Conservation (phyloP, 2,329 filamentous ascomycete genomes). For the Sclerotiophoma versabilis region DNA sequence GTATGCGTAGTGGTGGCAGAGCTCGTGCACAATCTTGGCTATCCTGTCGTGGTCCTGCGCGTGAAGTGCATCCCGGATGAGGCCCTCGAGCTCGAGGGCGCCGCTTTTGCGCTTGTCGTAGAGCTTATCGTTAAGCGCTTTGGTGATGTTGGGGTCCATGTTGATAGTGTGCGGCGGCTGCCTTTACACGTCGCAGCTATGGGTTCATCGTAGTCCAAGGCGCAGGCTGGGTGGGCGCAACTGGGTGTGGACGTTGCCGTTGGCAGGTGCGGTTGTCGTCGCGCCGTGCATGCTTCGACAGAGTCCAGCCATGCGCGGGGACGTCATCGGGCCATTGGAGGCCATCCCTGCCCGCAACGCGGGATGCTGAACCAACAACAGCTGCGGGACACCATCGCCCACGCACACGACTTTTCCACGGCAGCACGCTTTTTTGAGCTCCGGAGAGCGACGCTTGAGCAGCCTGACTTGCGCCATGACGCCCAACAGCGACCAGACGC, state of each 20-base stretch:
- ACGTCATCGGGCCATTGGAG: slow-evolving; percentile 14
- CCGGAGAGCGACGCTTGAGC: neutral
- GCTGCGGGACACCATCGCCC: slow-evolving; percentile 3
- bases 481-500: slow-evolving; percentile 12
- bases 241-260: slow-evolving; percentile 3
- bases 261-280: slow-evolving; percentile 17
- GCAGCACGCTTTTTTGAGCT: neutral
- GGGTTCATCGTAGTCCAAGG: slow-evolving; percentile 5
- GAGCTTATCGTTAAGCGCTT: slow-evolving; percentile 94
- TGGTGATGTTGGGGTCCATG: slow-evolving; percentile 91
- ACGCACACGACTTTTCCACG: neutral
- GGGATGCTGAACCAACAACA: slow-evolving; percentile 7
- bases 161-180: slow-evolving; percentile 24
- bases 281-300: slow-evolving; percentile 14
- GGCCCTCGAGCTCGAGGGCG: slow-evolving; percentile 90
- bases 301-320: slow-evolving; percentile 1
- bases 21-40: slow-evolving; percentile 87
- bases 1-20: slow-evolving; percentile 97
- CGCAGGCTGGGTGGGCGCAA: slow-evolving; percentile 3
- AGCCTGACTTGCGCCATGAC: slow-evolving; percentile 17
- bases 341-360: slow-evolving; percentile 13
- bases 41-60: slow-evolving; percentile 81
- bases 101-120: slow-evolving; percentile 98
- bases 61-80: slow-evolving; percentile 83
- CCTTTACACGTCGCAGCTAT: slow-evolving; percentile 38